Base-by-base conservation (phyloP, 108 stramenopile species). In the Parmales sp. region DNA sequence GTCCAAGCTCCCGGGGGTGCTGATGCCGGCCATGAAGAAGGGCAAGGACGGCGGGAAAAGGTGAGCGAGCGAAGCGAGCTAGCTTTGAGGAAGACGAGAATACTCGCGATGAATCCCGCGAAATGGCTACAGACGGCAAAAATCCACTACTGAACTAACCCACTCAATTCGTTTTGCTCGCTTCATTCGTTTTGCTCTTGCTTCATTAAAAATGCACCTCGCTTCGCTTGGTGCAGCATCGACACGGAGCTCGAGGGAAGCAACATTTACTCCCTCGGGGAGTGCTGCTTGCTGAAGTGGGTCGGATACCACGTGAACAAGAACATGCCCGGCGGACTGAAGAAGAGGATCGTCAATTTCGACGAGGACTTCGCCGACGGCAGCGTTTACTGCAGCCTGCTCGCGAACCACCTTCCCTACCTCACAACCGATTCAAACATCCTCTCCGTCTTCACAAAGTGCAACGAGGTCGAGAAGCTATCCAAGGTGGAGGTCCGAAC, bases 261-360 rank as follows among this genome's bases (percentile, higher is more conserved):
- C 29, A 81, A 81, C 65, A 71, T 81, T n/a, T 73, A 74, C 44
- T 71, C 72, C 31, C 64, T 77, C 3, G 71, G 74, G 13, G 80
- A 81, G 64, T 26, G 45, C n/a, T 45, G 76, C 19, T 68, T 81
- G 4, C 63, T 77, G 34, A 63, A 70, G 74, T 81, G 80, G 80
- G 23, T 79, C 36, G 43, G 48, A 16, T 76, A 38, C 43, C 69
- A 74, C 45, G 23, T 7, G 72, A 65, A 37, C 39, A 37, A 22
- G 6, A 43, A 28, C 38, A 38, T 45, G 65, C 26, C 25, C 26
- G n/a, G 43, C 16, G 7, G 26, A n/a, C 29, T 66, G 25, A 28
- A 26, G 43, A 66, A 66, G 65, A 39, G 65, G 41, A 44, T 45
- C 65, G 43, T 44, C 1, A 66, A 39, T 25, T 66, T 66, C 44